Evolutionary conservation across 2,329 filamentous ascomycete species (phyloP).

Genomic region (Lachnellula hyalina): DNA sequence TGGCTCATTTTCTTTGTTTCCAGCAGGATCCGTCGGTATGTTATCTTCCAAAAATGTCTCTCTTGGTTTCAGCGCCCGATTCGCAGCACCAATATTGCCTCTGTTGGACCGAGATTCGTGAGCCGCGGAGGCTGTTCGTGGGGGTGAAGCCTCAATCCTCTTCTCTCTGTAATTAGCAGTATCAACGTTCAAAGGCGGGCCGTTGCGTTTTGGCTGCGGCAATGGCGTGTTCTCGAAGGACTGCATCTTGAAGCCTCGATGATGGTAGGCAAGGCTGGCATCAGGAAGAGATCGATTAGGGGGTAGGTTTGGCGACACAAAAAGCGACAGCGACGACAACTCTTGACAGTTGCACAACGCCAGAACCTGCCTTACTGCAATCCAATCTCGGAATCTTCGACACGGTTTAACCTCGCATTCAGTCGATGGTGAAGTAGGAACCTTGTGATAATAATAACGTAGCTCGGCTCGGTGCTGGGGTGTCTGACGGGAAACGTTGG

Average conservation of each 20-base stretch:
- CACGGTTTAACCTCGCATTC: conserved; percentile 6
- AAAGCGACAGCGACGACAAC: conserved; percentile 1
- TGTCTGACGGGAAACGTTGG: conserved; percentile 16
- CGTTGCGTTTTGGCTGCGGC: conserved; percentile 26
- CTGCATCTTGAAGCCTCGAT: conserved; percentile 23
- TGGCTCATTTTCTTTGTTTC: conserved; percentile 21
- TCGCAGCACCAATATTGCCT: conserved; percentile 22
- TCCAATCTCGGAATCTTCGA: background rate
- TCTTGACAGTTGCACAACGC: conserved; percentile 7
- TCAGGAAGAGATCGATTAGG: conserved; percentile 12
- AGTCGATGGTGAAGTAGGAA: conserved; percentile 4
- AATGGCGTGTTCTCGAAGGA: conserved; percentile 22
- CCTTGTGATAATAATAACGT: conserved; percentile 6
- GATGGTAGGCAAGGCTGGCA: conserved; percentile 13
- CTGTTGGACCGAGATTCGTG: conserved; percentile 16
- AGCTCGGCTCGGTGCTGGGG: conserved; percentile 3
- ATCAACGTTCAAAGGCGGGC: conserved; percentile 27
- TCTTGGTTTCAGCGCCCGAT: conserved; percentile 27
- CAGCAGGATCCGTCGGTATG: conserved; percentile 28
- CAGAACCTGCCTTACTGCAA: conserved; percentile 1
- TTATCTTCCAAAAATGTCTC: conserved; percentile 33
- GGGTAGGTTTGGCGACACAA: background rate
- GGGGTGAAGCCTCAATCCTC: conserved; percentile 22
- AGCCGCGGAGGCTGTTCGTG: conserved; percentile 22
- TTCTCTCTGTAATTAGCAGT: conserved; percentile 25